Evolutionary conservation across 169 alveolate species (phyloP).

Genomic region (Eimeria falciformis): DNA sequence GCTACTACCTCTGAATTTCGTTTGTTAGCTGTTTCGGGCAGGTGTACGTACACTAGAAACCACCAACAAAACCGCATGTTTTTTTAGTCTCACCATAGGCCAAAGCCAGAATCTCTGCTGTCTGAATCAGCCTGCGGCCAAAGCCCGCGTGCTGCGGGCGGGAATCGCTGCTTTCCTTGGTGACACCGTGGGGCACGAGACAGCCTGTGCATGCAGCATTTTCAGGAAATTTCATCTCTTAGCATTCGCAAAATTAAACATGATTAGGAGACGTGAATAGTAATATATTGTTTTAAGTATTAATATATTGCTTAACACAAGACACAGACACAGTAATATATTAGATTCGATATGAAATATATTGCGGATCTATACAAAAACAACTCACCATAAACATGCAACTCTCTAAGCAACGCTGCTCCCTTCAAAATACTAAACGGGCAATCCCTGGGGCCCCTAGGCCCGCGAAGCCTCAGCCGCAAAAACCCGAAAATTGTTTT

Average conservation of each 20-base stretch:
- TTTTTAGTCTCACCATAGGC: constrained; percentile 57
- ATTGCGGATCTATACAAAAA: constrained; percentile 4
- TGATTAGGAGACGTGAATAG: no score
- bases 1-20: no score
- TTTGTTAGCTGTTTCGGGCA: no score
- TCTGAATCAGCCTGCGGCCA: constrained; percentile 75
- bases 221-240: neutral
- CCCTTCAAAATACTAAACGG: constrained; percentile 82
- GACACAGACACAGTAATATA: neutral
- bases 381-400: constrained; percentile 93
- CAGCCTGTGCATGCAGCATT: constrained; percentile 18
- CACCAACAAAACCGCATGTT: no score
- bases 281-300: constrained; percentile 80
- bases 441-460: constrained; percentile 76
- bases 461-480: constrained; percentile 88
- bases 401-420: constrained; percentile 93
- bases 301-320: no score
- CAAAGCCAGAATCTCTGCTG: constrained; percentile 75
- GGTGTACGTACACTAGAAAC: no score
- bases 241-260: neutral
- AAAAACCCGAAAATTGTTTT: constrained; percentile 89
- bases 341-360: neutral
- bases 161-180: constrained; percentile 68
- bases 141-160: constrained; percentile 80
- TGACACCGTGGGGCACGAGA: constrained; percentile 77